Conservation (phyloP, 2,329 filamentous ascomycete genomes). For the Claviceps fusiformis region DNA sequence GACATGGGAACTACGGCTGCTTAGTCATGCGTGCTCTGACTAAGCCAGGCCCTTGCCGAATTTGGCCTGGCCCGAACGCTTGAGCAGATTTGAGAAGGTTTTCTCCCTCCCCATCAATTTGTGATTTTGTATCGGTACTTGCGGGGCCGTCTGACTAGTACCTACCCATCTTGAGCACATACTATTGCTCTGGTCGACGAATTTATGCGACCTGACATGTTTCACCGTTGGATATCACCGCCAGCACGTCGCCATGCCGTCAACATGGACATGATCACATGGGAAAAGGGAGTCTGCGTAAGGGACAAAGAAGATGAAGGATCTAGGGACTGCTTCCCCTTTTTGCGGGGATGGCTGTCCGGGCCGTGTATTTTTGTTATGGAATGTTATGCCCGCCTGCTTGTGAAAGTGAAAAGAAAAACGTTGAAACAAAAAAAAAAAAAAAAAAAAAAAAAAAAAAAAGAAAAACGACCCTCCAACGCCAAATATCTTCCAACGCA, state of each 20-base stretch:
- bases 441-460: neutral
- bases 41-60: neutral
- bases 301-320: too few relatives aligned
- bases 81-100: slow-evolving; percentile 42
- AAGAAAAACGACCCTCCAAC: too few relatives aligned
- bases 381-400: neutral
- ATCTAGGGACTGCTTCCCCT: too few relatives aligned
- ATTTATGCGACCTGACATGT: too few relatives aligned
- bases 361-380: neutral
- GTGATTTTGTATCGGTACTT: slow-evolving; percentile 15
- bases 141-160: slow-evolving; percentile 13
- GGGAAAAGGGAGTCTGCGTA: too few relatives aligned
- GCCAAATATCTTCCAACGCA: neutral
- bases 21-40: neutral
- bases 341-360: neutral
- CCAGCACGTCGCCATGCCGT: too few relatives aligned
- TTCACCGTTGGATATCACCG: too few relatives aligned
- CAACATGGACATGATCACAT: neutral
- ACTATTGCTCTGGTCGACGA: too few relatives aligned
- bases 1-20: neutral
- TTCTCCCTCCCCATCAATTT: slow-evolving; percentile 10
- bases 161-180: neutral
- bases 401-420: neutral
- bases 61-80: slow-evolving; percentile 5
- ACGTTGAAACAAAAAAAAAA: neutral